A percentile compares a stretch with the other conserved stretches of the same genome.
Evolutionary conservation across 257 asterid genomes (phyloP).

Genomic region (Nicotiana tomentosiformis): DNA sequence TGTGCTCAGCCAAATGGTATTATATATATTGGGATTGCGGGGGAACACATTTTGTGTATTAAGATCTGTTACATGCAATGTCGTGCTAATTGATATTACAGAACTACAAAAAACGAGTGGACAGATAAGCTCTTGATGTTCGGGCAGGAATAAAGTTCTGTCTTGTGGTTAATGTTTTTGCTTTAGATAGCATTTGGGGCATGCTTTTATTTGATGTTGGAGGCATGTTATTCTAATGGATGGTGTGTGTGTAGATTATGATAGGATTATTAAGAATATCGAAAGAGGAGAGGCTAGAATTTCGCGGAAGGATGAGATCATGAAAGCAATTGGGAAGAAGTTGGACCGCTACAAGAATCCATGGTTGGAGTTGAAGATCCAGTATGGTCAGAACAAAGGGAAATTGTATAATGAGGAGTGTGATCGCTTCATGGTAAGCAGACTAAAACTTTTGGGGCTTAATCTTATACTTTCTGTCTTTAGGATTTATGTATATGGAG

Average conservation of each 20-base stretch:
- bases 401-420: conserved; percentile 98
- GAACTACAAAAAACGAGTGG: background rate
- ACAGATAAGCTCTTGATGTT: background rate
- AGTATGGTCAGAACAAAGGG: conserved; percentile 99
- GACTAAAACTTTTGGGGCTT: background rate
- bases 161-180: background rate
- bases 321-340: conserved; percentile 96
- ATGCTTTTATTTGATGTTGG: background rate
- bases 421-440: conserved; percentile 92
- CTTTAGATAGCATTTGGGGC: background rate
- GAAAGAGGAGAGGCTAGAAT: conserved; percentile 99
- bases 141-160: background rate
- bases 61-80: background rate
- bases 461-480: background rate
- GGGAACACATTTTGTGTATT: background rate
- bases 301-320: conserved; percentile 92
- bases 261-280: conserved; percentile 84
- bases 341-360: conserved; percentile 97
- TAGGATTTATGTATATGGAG: background rate
- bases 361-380: conserved; percentile 93
- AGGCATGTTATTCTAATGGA: background rate
- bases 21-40: background rate
- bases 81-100: background rate
- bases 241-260: conserved; percentile 64
- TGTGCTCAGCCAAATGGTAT: background rate